phyloP scores from a whole-genome alignment of 116 monocot genomes.

The Papilionanthe hybrid region DNA sequence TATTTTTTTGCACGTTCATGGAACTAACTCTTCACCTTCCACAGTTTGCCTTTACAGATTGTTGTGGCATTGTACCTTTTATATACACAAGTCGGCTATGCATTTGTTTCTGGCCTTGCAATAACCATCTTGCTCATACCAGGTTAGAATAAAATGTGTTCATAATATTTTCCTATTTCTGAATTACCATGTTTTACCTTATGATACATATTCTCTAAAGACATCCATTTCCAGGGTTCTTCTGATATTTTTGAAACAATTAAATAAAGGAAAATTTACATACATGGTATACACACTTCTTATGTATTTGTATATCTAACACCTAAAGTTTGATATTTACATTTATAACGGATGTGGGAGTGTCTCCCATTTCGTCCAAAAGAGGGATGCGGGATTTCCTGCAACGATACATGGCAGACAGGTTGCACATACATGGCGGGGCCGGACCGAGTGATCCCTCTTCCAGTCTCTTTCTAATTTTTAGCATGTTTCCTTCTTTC shows the following conservation, averaged over 20 bases:
- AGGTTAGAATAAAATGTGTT: constrained; percentile 37
- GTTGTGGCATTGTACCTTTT: constrained; percentile 82
- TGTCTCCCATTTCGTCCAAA: too few relatives aligned
- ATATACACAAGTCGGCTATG: constrained; percentile 94
- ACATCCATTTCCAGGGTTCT: background rate
- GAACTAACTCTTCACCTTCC: constrained; percentile 4
- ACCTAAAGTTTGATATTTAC: too few relatives aligned
- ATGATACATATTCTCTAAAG: background rate
- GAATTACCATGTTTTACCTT: background rate
- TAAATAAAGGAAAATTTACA: too few relatives aligned
- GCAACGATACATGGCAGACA: too few relatives aligned
- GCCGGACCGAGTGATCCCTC: too few relatives aligned
- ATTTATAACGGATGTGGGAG: too few relatives aligned
- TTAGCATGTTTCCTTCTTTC: too few relatives aligned
- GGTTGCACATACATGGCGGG: too few relatives aligned
- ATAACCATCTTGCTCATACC: constrained; percentile 93
- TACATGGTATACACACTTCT: too few relatives aligned
- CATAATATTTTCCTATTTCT: background rate
- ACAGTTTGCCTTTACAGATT: constrained; percentile 95
- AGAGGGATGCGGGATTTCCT: too few relatives aligned
- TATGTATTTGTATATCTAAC: too few relatives aligned
- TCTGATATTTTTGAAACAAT: background rate
- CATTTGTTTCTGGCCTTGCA: constrained; percentile 82
- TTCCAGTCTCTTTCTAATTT: too few relatives aligned
- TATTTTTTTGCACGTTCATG: background rate